These are phyloP conservation scores for Tulasnella sp. DNA, from an alignment of 768 basidiomycete genomes.

Conservation along the genomic window DNA sequence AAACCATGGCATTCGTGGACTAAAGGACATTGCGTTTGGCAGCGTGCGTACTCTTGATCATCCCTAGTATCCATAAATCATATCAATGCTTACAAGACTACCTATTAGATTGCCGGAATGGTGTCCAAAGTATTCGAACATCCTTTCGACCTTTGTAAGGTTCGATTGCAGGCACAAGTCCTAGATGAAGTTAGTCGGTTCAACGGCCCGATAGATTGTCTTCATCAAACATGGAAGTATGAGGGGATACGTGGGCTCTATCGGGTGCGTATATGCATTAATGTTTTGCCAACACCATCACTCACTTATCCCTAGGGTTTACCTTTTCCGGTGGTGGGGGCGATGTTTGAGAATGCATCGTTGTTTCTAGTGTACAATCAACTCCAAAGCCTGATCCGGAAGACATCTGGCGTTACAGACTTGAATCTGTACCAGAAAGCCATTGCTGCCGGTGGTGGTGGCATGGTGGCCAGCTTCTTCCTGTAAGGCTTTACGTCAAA, in stretches of 20 bases:
- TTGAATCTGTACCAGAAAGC: slow-evolving; percentile 51
- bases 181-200: slow-evolving; percentile 58
- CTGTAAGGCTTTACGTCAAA: slow-evolving; percentile 39
- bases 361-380: slow-evolving; percentile 80
- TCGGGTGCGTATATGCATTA: slow-evolving; percentile 42
- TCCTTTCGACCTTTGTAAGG: slow-evolving; percentile 92
- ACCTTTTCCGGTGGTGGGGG: slow-evolving; percentile 80
- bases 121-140: slow-evolving; percentile 82
- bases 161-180: slow-evolving; percentile 83
- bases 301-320: slow-evolving; percentile 45
- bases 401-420: slow-evolving; percentile 27
- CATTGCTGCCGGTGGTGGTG: slow-evolving; percentile 77
- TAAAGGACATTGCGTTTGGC: slow-evolving; percentile 44
- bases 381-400: slow-evolving; percentile 48
- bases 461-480: slow-evolving; percentile 72
- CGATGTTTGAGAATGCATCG: slow-evolving; percentile 83
- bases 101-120: slow-evolving; percentile 64
- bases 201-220: slow-evolving; percentile 77
- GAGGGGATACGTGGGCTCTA: slow-evolving; percentile 83
- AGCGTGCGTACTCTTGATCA: slow-evolving; percentile 33
- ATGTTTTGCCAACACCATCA: neutral
- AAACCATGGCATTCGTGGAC: slow-evolving; percentile 13
- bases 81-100: slow-evolving; percentile 5
- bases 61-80: slow-evolving; percentile 1
- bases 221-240: slow-evolving; percentile 60